Conservation (phyloP, 1,284 basidiomycete genomes). For the Volvariella surrecta region DNA sequence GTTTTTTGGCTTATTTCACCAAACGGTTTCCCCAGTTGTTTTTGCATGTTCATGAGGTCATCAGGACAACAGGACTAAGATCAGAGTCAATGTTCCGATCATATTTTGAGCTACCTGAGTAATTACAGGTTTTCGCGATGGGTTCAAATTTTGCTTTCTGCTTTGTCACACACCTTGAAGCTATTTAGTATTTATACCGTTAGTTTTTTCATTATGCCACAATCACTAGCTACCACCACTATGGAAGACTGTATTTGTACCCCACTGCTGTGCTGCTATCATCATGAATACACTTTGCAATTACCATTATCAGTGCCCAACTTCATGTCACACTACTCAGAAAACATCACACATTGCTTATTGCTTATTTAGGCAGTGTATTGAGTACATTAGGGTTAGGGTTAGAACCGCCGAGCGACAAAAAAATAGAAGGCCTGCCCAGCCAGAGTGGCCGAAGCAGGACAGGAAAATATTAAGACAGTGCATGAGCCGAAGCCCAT, state of each 20-base stretch:
- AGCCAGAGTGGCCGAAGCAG: constrained; percentile 49
- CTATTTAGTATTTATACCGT: too few species aligned
- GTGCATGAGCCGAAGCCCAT: constrained; percentile 60
- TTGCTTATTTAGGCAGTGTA: too few species aligned
- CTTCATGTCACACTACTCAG: too few species aligned
- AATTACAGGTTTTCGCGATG: constrained; percentile 7
- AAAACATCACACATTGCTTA: too few species aligned
- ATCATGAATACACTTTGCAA: too few species aligned
- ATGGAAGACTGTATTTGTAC: too few species aligned
- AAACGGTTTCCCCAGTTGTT: constrained; percentile 86
- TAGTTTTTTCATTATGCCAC: too few species aligned
- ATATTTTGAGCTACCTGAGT: constrained; percentile 71
- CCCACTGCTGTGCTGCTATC: too few species aligned
- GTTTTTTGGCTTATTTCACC: constrained; percentile 91
- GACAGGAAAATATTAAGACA: constrained; percentile 66
- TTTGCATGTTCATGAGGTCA: constrained; percentile 83
- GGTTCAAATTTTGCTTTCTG: too few species aligned
- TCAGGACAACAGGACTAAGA: constrained; percentile 58
- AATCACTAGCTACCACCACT: too few species aligned
- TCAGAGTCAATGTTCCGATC: constrained; percentile 80
- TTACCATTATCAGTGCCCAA: too few species aligned
- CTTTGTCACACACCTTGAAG: too few species aligned
- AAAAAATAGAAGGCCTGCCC: constrained; percentile 32
- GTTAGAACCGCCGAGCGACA: constrained; percentile 18
- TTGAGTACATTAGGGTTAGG: constrained; percentile 30